phyloP scores from a whole-genome alignment of 129 eudicot genomes.

The Arctium minus region DNA sequence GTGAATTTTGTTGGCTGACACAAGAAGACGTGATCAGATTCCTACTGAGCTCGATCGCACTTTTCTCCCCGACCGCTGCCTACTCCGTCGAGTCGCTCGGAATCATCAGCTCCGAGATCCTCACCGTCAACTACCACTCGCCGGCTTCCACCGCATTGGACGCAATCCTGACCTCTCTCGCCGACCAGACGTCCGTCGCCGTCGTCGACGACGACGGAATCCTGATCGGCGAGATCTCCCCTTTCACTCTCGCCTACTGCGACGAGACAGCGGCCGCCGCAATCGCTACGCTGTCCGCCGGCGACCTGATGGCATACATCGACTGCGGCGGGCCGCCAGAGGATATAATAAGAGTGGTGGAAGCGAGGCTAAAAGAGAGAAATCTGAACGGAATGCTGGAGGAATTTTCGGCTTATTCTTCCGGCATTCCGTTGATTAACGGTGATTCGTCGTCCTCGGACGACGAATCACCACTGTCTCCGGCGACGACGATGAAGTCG shows the following conservation, averaged over 20 bases:
- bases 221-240: slow-evolving; percentile 77
- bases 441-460: slow-evolving; percentile 35
- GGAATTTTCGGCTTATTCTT: slow-evolving; percentile 33
- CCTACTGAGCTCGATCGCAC: slow-evolving; percentile 65
- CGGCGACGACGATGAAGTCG: slow-evolving; percentile 16
- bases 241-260: slow-evolving; percentile 54
- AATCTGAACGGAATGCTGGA: slow-evolving; percentile 59
- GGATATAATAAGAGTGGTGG: slow-evolving; percentile 49
- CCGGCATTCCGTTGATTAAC: slow-evolving; percentile 4
- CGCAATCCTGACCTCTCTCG: slow-evolving; percentile 33
- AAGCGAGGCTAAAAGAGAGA: slow-evolving; percentile 48
- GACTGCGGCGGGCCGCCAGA: slow-evolving; percentile 89
- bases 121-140: slow-evolving; percentile 47
- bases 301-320: slow-evolving; percentile 78
- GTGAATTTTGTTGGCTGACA: slow-evolving; percentile 78
- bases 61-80: slow-evolving; percentile 56
- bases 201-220: slow-evolving; percentile 56
- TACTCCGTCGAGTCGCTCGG: slow-evolving; percentile 55
- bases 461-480: slow-evolving; percentile 36
- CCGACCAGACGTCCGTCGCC: slow-evolving; percentile 66
- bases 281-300: slow-evolving; percentile 61
- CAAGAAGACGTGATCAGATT: slow-evolving; percentile 77
- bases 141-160: slow-evolving; percentile 49
- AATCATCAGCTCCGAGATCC: slow-evolving; percentile 43
- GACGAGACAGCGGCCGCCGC: slow-evolving; percentile 74